Conservation (phyloP, 2,329 filamentous ascomycete species). For the Sarocladium oryzae region DNA sequence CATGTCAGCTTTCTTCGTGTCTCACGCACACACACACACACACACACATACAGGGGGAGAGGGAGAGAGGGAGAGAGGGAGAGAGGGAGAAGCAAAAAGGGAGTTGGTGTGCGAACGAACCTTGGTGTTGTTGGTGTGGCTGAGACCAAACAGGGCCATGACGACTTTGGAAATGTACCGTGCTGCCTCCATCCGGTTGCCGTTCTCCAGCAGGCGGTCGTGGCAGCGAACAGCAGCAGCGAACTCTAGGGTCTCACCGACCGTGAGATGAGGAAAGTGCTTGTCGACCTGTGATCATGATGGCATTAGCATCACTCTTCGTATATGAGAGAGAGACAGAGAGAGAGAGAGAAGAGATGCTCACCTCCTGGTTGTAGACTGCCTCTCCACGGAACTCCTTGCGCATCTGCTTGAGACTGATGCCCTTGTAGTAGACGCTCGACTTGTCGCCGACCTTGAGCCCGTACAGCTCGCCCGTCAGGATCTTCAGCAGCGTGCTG, state of each 20-base stretch:
- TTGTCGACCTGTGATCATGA: slow-evolving; percentile 56
- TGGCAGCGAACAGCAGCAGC: slow-evolving; percentile 53
- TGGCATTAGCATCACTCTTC: too few species aligned
- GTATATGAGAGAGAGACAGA: too few species aligned
- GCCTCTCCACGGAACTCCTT: slow-evolving; percentile 59
- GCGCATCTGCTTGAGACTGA: slow-evolving; percentile 45
- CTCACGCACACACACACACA: too few species aligned
- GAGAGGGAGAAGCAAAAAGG: background rate
- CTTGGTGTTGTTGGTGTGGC: slow-evolving; percentile 65
- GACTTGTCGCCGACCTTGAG: slow-evolving; percentile 45
- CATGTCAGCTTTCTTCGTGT: too few species aligned
- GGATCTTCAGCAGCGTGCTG: slow-evolving; percentile 56
- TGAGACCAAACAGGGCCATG: slow-evolving; percentile 66
- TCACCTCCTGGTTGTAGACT: slow-evolving; percentile 67
- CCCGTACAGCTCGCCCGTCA: slow-evolving; percentile 54
- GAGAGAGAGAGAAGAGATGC: too few species aligned
- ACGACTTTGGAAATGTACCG: slow-evolving; percentile 36
- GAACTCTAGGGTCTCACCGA: slow-evolving; percentile 68
- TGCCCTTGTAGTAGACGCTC: slow-evolving; percentile 56
- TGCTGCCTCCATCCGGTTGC: background rate
- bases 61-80: too few species aligned
- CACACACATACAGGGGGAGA: too few species aligned
- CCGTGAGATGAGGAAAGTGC: slow-evolving; percentile 72
- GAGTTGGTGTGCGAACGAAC: slow-evolving; percentile 64
- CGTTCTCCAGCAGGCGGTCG: slow-evolving; percentile 2